Percentiles rank a stretch among this genome's conserved stretches.
phyloP scores from a whole-genome alignment of 768 basidiomycete species.

The Leccinum incarnatum region DNA sequence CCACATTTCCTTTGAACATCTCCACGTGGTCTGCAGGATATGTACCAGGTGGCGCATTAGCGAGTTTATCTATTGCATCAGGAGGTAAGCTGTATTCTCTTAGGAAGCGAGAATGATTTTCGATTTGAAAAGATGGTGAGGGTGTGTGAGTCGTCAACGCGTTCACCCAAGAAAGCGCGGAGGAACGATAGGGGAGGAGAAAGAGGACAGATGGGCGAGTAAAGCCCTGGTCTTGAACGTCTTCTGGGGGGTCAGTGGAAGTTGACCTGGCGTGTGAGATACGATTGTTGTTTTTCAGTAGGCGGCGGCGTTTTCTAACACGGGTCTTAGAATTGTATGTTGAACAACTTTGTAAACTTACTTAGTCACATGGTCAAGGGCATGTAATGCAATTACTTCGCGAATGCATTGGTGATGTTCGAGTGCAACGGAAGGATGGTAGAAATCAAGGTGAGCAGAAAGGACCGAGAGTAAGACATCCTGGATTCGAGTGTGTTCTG shows the following conservation, averaged over 20 bases:
- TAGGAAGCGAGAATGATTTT: constrained; percentile 81
- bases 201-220: constrained; percentile 93
- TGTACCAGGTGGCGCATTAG: constrained; percentile 64
- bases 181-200: constrained; percentile 90
- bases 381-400: constrained; percentile 74
- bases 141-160: constrained; percentile 77
- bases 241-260: constrained; percentile 56
- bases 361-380: constrained; percentile 89
- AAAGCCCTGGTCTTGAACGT: constrained; percentile 95
- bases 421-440: constrained; percentile 62
- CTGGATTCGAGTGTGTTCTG: constrained; percentile 56
- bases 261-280: constrained; percentile 69
- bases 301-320: constrained; percentile 79
- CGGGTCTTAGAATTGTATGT: not conserved
- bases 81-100: constrained; percentile 81
- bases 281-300: constrained; percentile 93
- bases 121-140: constrained; percentile 71
- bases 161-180: constrained; percentile 79
- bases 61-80: constrained; percentile 77
- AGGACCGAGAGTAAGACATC: constrained; percentile 65
- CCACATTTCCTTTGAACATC: constrained; percentile 94
- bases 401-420: constrained; percentile 62
- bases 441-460: constrained; percentile 73
- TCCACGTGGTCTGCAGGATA: constrained; percentile 90
- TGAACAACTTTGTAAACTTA: constrained; percentile 29